Conservation (phyloP, 805 yeast species). For the Saccharomycopsis selenospora region DNA sequence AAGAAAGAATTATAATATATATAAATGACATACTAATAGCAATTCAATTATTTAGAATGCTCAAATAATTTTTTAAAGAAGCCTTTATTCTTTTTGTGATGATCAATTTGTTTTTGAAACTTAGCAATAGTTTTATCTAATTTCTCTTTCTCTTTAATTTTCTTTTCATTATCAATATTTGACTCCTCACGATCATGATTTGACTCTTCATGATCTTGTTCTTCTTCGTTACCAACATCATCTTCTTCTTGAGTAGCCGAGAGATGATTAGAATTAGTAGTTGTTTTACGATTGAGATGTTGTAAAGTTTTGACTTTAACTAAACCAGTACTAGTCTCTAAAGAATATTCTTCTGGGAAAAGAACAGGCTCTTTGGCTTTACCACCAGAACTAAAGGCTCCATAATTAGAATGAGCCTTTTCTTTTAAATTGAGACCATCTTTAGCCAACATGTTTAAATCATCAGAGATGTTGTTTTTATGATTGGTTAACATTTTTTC, state of each 20-base stretch:
- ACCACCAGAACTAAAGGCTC: neutral
- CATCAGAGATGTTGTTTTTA: neutral
- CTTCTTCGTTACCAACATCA: constrained; percentile 23
- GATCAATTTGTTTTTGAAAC: constrained; percentile 1
- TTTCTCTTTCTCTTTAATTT: too few species aligned
- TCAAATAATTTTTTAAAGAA: neutral
- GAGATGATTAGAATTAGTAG: constrained; percentile 33
- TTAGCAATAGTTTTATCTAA: neutral
- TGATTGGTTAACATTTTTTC: neutral
- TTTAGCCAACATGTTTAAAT: constrained; percentile 1
- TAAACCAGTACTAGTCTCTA: constrained; percentile 83
- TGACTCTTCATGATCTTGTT: constrained; percentile 18
- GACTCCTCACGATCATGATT: constrained; percentile 4
- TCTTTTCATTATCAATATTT: neutral
- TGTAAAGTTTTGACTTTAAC: constrained; percentile 74
- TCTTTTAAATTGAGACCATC: constrained; percentile 1
- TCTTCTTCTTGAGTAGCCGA: constrained; percentile 24
- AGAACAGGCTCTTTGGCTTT: constrained; percentile 24
- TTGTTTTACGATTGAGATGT: constrained; percentile 49
- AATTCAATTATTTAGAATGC: neutral
- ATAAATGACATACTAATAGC: too few species aligned
- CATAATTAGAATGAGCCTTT: neutral
- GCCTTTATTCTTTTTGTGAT: neutral
- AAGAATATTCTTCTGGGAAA: constrained; percentile 86
- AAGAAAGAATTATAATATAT: too few species aligned